Evolutionary conservation across 2,329 filamentous ascomycete genomes (phyloP), one percentile per base, ranked within the genome.

Genomic region (Sporothrix phasma): DNA sequence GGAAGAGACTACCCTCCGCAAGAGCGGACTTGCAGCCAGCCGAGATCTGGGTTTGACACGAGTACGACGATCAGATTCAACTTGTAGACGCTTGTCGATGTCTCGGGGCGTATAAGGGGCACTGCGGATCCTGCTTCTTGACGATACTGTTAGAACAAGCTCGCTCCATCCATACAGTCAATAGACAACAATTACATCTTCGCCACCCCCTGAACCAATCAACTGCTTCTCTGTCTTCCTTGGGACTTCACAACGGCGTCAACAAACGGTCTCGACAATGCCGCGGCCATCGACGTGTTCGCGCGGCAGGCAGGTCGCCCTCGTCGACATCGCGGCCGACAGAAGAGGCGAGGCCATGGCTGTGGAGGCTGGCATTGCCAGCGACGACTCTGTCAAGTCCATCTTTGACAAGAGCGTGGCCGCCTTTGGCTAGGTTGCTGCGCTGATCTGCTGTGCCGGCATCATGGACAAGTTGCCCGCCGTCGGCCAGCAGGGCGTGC

Each of bases 401-500:
- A 71, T 76, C 41, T 67, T 76, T 47, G 67, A 66, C 34, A 67
- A 65, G 22, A 67, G 72, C 67, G 68, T 75, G 70, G 64, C 69
- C 51, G 68, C 69, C 47, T 73, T 73, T 58, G 72, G 71, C 58
- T 68, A 70, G 34, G 64, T 84, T 19, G 83, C 87, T 71, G 74
- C 84, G n/a, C 74, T 86, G 5, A 72, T 85, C 69, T 84, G 84
- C 73, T 83, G 82, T 66, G 82, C 82, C 10, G 84, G 79, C 24
- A 76, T 85, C 64, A 81, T 83, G 74, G 84, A 86, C 69, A 74
- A 73, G 31, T 83, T 85, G 67, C 78, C 81, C 49, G 78, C 81
- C 0, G 80, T 79, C 0, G 83, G 79, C 17, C 75, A 76, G 7
- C 71, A 79, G 60, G 74, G 79, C 22, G 74, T 75, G 65, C 72